A percentile compares a stretch with the other conserved stretches of the same genome.
Evolutionary conservation across 768 basidiomycete species (phyloP).

Genomic region (Candolleomyces aberdarensis): DNA sequence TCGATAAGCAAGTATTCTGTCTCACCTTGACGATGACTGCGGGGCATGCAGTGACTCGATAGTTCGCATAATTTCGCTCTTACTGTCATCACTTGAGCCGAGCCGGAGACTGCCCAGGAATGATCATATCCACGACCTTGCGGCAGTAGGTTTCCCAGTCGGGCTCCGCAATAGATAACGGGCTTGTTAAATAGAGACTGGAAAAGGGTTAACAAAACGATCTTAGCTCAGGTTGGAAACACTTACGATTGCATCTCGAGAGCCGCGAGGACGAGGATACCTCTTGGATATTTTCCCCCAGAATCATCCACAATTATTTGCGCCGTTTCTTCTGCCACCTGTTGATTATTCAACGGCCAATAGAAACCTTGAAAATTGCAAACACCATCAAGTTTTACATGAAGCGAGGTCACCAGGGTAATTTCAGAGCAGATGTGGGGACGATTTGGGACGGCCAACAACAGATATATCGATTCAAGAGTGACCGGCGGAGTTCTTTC

Average conservation of each 20-base stretch:
- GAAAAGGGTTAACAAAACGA: constrained; percentile 3
- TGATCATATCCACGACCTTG: constrained; percentile 87
- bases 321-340: constrained; percentile 55
- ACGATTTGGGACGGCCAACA: too few species aligned
- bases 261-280: constrained; percentile 90
- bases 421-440: constrained; percentile 49
- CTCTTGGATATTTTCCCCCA: constrained; percentile 90
- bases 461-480: too few species aligned
- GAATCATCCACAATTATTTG: constrained; percentile 78
- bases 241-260: constrained; percentile 94
- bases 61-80: constrained; percentile 93
- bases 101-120: constrained; percentile 85
- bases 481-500: too few species aligned
- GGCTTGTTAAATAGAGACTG: constrained; percentile 80
- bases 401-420: constrained; percentile 75
- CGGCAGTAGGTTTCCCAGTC: constrained; percentile 99
- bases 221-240: neutral
- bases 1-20: neutral
- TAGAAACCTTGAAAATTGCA: constrained; percentile 33
- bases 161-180: constrained; percentile 87
- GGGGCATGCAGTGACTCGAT: constrained; percentile 97
- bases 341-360: too few species aligned
- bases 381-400: constrained; percentile 69
- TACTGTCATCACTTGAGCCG: constrained; percentile 77
- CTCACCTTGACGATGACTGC: constrained; percentile 86